A percentile compares a stretch with the other conserved stretches of the same genome.
phyloP scores from a whole-genome alignment of 2,329 filamentous ascomycete species.

The Aureobasidium sp. region DNA sequence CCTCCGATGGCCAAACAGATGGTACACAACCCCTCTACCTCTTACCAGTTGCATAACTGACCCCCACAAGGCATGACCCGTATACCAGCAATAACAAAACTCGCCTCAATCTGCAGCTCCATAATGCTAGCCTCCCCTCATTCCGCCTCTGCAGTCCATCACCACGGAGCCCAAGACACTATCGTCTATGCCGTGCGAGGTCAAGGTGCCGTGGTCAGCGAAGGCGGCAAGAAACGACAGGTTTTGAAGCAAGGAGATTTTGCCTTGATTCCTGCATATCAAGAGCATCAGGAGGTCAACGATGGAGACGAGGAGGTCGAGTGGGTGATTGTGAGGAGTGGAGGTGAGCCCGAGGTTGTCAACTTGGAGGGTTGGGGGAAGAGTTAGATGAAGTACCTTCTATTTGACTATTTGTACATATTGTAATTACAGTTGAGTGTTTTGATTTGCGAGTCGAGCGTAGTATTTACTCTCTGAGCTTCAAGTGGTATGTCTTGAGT shows the following conservation, averaged over 20 bases:
- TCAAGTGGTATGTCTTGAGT: constrained; percentile 51
- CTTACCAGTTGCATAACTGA: neutral
- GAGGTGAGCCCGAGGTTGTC: constrained; percentile 51
- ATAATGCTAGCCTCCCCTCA: constrained; percentile 57
- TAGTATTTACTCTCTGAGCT: constrained; percentile 16
- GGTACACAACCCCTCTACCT: constrained; percentile 11
- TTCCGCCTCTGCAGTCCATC: constrained; percentile 54
- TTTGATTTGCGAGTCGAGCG: too few species aligned
- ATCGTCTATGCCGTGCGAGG: constrained; percentile 60
- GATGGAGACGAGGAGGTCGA: constrained; percentile 54
- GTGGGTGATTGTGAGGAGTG: constrained; percentile 58
- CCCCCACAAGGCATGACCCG: constrained; percentile 32
- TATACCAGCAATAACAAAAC: constrained; percentile 42
- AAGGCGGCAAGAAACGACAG: constrained; percentile 47
- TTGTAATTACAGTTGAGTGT: neutral
- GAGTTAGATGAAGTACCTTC: constrained; percentile 13
- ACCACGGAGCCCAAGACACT: constrained; percentile 63
- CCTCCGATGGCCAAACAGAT: constrained; percentile 36
- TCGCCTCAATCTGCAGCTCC: constrained; percentile 20
- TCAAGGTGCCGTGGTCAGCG: constrained; percentile 51
- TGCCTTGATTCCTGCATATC: constrained; percentile 59
- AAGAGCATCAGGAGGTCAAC: constrained; percentile 63
- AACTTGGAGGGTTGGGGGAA: constrained; percentile 54
- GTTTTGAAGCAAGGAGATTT: constrained; percentile 58
- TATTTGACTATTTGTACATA: neutral